Conservation (phyloP, 2,329 filamentous ascomycete species). For the Verruconis gallopava region DNA sequence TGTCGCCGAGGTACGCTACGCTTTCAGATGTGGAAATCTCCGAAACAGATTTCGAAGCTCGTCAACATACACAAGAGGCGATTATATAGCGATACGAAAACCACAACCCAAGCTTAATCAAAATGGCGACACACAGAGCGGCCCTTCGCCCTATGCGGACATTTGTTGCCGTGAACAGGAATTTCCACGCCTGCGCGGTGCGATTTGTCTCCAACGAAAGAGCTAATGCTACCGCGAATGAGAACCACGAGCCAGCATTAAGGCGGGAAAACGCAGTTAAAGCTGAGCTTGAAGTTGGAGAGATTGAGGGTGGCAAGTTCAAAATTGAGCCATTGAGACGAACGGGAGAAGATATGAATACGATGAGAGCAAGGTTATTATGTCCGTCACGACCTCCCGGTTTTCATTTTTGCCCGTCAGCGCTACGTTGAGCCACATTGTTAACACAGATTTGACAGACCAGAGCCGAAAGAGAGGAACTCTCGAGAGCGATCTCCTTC, state of each 20-base stretch:
- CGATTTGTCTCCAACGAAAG: conserved; percentile 31
- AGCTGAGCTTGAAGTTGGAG: conserved; percentile 67
- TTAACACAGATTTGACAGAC: conserved; percentile 48
- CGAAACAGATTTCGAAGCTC: too few species aligned
- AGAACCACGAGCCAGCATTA: conserved; percentile 45
- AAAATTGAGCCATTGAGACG: conserved; percentile 81
- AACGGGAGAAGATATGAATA: conserved; percentile 68
- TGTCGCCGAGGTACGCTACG: too few species aligned
- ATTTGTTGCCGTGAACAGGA: neutral
- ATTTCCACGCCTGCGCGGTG: conserved; percentile 3
- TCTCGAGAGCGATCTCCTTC: conserved; percentile 86
- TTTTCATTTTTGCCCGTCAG: conserved; percentile 9
- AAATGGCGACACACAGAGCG: conserved; percentile 6
- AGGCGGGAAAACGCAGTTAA: conserved; percentile 41
- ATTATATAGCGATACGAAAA: too few species aligned
- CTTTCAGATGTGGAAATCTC: too few species aligned
- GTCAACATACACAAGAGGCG: too few species aligned
- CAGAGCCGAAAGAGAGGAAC: conserved; percentile 94
- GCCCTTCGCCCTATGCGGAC: conserved; percentile 4
- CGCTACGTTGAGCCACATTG: too few species aligned
- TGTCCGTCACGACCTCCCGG: conserved; percentile 33
- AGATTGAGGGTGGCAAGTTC: conserved; percentile 77
- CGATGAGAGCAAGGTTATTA: conserved; percentile 77
- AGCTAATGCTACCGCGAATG: conserved; percentile 38
- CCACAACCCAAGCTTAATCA: too few species aligned